Evolutionary conservation across 2,329 filamentous ascomycete species (phyloP).

Genomic region (Penicillium nordicum): DNA sequence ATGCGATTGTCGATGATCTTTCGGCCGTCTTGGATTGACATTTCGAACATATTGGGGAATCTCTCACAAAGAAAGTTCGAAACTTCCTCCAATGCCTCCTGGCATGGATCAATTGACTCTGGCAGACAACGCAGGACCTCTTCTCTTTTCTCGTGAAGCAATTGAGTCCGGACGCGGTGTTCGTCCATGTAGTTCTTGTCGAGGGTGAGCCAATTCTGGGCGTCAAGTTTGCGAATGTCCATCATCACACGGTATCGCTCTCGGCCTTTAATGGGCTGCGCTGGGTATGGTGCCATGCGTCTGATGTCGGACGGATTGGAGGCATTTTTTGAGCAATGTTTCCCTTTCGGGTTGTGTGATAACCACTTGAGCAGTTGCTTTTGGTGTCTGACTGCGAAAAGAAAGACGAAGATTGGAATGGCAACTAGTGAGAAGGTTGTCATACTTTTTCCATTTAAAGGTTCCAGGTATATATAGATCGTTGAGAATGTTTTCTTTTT

Average conservation of each 20-base stretch:
- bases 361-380: slow-evolving; percentile 18
- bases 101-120: slow-evolving; percentile 45
- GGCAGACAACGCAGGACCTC: slow-evolving; percentile 48
- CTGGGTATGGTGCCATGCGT: slow-evolving; percentile 37
- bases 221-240: slow-evolving; percentile 47
- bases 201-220: slow-evolving; percentile 49
- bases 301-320: slow-evolving; percentile 27
- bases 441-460: slow-evolving; percentile 29
- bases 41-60: slow-evolving; percentile 46
- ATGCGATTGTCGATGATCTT: slow-evolving; percentile 43
- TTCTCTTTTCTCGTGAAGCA: slow-evolving; percentile 39
- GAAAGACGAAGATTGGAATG: slow-evolving; percentile 29
- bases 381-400: slow-evolving; percentile 27
- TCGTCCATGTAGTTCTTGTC: slow-evolving; percentile 47
- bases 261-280: slow-evolving; percentile 38
- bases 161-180: slow-evolving; percentile 40
- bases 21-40: slow-evolving; percentile 23
- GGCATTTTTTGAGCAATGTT: neutral
- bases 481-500: neutral
- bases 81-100: slow-evolving; percentile 48
- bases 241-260: slow-evolving; percentile 46
- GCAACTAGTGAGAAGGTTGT: slow-evolving; percentile 30
- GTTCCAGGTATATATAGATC: neutral
- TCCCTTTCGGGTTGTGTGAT: neutral
- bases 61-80: slow-evolving; percentile 44